Evolutionary conservation across 805 yeast species (phyloP).

Genomic region (Grigorovia jiainica): DNA sequence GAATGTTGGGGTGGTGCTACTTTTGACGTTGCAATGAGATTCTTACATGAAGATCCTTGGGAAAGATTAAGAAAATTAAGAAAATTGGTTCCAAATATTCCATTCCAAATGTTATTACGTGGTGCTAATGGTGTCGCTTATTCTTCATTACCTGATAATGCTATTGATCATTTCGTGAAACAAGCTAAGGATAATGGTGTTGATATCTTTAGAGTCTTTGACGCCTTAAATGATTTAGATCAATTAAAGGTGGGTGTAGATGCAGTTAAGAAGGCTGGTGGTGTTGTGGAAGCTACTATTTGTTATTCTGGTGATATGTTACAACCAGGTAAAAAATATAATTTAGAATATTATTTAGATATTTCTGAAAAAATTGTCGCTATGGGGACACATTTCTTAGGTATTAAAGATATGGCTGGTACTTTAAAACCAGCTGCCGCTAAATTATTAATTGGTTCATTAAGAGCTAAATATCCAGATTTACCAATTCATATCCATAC

Average conservation of each 20-base stretch:
- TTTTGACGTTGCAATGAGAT: conserved; percentile 97
- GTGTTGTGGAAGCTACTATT: conserved; percentile 96
- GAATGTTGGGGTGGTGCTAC: conserved; percentile 99
- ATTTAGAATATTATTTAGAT: conserved; percentile 76
- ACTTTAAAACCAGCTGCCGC: conserved; percentile 96
- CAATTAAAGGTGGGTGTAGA: conserved; percentile 96
- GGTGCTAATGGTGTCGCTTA: conserved; percentile 99
- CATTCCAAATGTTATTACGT: conserved; percentile 97
- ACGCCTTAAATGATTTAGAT: conserved; percentile 92
- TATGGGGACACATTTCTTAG: conserved; percentile 94
- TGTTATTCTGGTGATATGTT: conserved; percentile 99
- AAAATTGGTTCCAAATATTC: conserved; percentile 90
- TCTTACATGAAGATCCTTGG: conserved; percentile 99
- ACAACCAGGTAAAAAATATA: conserved; percentile 90
- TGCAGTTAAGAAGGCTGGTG: conserved; percentile 97
- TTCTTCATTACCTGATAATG: conserved; percentile 95
- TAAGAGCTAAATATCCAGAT: conserved; percentile 82
- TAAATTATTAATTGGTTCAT: conserved; percentile 60
- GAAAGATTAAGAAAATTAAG: conserved; percentile 83
- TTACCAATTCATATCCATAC: conserved; percentile 98
- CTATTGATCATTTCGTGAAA: conserved; percentile 90
- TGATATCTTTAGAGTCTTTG: conserved; percentile 95
- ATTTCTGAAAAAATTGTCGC: conserved; percentile 76
- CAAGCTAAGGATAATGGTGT: conserved; percentile 96
- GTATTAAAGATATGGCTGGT: conserved; percentile 99